phyloP scores from a whole-genome alignment of 1,284 basidiomycete species.

The Moniliophthora roreri region DNA sequence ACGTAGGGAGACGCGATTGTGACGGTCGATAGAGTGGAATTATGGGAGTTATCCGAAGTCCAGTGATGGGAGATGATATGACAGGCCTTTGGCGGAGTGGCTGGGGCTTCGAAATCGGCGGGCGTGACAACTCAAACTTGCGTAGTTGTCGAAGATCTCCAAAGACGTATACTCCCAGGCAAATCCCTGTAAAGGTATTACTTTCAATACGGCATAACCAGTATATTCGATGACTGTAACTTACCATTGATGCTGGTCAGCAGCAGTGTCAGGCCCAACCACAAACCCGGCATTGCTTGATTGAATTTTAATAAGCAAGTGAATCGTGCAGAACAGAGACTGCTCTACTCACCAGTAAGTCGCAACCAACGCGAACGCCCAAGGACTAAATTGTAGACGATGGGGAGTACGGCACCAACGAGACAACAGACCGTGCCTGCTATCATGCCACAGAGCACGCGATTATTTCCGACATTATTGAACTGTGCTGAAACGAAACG shows the following conservation, averaged over 20 bases:
- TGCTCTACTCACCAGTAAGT: slow-evolving; percentile 23
- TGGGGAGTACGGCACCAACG: slow-evolving; percentile 49
- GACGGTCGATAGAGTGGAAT: slow-evolving; percentile 17
- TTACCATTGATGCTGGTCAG: slow-evolving; percentile 58
- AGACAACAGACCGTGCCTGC: slow-evolving; percentile 50
- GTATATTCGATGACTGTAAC: not conserved
- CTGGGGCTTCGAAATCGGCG: slow-evolving; percentile 54
- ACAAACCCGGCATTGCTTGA: slow-evolving; percentile 64
- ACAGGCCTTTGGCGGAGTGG: slow-evolving; percentile 26
- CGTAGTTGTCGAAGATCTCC: slow-evolving; percentile 79
- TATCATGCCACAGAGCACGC: slow-evolving; percentile 67
- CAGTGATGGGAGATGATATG: slow-evolving; percentile 22
- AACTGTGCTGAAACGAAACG: slow-evolving; percentile 69
- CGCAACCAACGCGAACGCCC: slow-evolving; percentile 53
- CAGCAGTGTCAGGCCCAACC: slow-evolving; percentile 65
- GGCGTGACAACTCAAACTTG: slow-evolving; percentile 71
- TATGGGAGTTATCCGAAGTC: slow-evolving; percentile 16
- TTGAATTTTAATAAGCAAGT: not conserved
- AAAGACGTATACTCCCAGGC: slow-evolving; percentile 75
- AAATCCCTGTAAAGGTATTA: slow-evolving; percentile 39
- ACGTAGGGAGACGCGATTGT: slow-evolving; percentile 4
- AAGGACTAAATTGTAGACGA: slow-evolving; percentile 46
- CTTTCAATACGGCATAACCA: not conserved
- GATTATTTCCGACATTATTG: slow-evolving; percentile 72
- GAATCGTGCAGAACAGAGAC: not conserved